Percentiles rank a stretch among this genome's conserved stretches.
phyloP scores from a whole-genome alignment of 1,284 basidiomycete genomes.

The Stereum hirsutum region DNA sequence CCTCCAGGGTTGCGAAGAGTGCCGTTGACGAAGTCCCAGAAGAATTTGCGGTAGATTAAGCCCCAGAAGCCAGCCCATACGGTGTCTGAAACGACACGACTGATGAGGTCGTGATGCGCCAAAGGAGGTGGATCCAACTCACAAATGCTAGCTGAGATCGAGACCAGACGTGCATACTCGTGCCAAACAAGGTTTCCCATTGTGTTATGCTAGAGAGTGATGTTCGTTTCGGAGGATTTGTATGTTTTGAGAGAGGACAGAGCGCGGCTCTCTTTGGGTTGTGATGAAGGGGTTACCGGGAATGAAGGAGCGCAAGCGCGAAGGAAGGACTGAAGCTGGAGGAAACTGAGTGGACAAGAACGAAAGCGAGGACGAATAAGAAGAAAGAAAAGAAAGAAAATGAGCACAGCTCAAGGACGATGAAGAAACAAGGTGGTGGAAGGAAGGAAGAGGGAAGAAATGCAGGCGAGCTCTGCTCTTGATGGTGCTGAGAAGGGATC shows the following conservation, averaged over 20 bases:
- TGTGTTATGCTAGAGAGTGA: slow-evolving; percentile 11
- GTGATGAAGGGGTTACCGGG: too few relatives aligned
- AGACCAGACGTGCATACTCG: slow-evolving; percentile 65
- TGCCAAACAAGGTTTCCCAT: slow-evolving; percentile 86
- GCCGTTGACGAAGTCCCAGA: slow-evolving; percentile 78
- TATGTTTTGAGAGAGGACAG: slow-evolving; percentile 12
- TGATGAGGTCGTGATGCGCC: slow-evolving; percentile 2
- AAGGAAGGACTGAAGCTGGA: slow-evolving; percentile 12
- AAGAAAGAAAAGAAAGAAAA: slow-evolving; percentile 19
- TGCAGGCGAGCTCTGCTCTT: neutral
- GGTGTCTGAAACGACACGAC: slow-evolving; percentile 39
- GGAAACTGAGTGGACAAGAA: slow-evolving; percentile 4
- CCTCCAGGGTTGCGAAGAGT: slow-evolving; percentile 68
- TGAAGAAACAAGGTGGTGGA: slow-evolving; percentile 11
- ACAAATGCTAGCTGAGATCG: slow-evolving; percentile 70
- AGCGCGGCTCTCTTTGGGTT: slow-evolving; percentile 20
- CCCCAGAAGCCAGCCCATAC: slow-evolving; percentile 76
- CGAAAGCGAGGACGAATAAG: neutral
- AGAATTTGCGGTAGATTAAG: slow-evolving; percentile 81
- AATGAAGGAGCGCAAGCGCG: too few relatives aligned
- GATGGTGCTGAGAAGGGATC: neutral
- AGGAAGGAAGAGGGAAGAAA: slow-evolving; percentile 2
- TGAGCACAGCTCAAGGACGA: slow-evolving; percentile 47
- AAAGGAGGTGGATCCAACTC: slow-evolving; percentile 26
- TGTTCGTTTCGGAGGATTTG: slow-evolving; percentile 10